phyloP scores from a whole-genome alignment of 192 early-diverging fungal genomes.

The Martensiomyces pterosporus region DNA sequence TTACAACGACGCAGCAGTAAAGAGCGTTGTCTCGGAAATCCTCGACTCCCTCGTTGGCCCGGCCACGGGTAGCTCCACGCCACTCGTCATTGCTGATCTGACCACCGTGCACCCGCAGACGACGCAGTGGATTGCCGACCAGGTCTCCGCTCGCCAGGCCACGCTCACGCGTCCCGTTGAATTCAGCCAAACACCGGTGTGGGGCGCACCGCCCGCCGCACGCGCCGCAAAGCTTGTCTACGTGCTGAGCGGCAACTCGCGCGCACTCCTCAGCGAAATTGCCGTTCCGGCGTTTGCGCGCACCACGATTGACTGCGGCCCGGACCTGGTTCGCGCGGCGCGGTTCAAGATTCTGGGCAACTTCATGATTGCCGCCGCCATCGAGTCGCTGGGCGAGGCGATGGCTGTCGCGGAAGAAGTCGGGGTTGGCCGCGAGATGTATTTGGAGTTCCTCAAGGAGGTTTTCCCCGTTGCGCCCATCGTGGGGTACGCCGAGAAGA shows the following conservation, averaged over 20 bases:
- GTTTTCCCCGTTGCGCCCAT: constrained; percentile 51
- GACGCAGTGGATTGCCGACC: constrained; percentile 22
- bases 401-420: constrained; percentile 54
- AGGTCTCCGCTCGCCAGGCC: constrained; percentile 6
- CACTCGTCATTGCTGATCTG: constrained; percentile 52
- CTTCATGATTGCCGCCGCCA: constrained; percentile 54
- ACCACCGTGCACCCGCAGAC: constrained; percentile 56
- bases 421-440: constrained; percentile 50
- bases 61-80: neutral
- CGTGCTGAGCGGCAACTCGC: constrained; percentile 43
- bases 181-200: constrained; percentile 54
- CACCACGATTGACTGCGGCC: constrained; percentile 51
- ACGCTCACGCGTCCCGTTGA: constrained; percentile 5
- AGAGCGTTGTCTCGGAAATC: constrained; percentile 40
- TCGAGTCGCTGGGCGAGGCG: constrained; percentile 64
- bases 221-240: constrained; percentile 50
- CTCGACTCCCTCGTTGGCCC: constrained; percentile 14
- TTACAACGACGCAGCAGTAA: constrained; percentile 57
- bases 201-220: constrained; percentile 55
- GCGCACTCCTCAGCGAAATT: constrained; percentile 3
- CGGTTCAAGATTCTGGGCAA: constrained; percentile 66
- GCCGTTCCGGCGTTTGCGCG: constrained; percentile 42
- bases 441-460: constrained; percentile 51
- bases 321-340: constrained; percentile 41
- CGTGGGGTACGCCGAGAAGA: constrained; percentile 47